Evolutionary conservation across 108 stramenopile genomes (phyloP).

Genomic region (Epipyxis sp.): DNA sequence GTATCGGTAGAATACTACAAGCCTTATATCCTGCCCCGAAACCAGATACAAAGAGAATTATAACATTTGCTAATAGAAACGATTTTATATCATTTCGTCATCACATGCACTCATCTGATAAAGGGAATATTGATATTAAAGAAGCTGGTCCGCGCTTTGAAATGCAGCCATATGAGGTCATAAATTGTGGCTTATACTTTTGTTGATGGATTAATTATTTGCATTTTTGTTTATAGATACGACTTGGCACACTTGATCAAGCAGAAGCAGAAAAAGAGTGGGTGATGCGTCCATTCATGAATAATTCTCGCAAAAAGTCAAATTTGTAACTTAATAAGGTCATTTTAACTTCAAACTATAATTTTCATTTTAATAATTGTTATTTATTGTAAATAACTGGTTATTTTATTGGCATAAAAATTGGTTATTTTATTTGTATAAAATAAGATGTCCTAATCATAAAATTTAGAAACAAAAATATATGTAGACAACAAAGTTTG

Average conservation of each 20-base stretch:
- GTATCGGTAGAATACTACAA: conserved; percentile 86
- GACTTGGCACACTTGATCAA: conserved; percentile 85
- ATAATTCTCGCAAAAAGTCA: conserved; percentile 83
- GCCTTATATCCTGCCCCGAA: conserved; percentile 92
- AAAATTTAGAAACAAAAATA: too few relatives aligned
- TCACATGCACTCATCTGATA: conserved; percentile 73
- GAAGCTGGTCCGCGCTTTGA: conserved; percentile 99
- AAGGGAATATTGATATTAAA: conserved; percentile 76
- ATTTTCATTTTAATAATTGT: too few relatives aligned
- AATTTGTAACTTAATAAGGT: too few relatives aligned
- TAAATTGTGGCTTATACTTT: conserved; percentile 21
- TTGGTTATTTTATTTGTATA: too few relatives aligned
- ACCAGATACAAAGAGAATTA: conserved; percentile 73
- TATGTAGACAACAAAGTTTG: too few relatives aligned
- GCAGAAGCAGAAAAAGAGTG: conserved; percentile 95
- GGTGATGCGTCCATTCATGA: conserved; percentile 93
- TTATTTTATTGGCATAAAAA: too few relatives aligned
- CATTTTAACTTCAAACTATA: too few relatives aligned
- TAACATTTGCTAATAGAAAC: conserved; percentile 87
- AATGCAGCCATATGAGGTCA: conserved; percentile 90
- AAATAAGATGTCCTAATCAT: too few relatives aligned
- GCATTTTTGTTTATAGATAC: background rate
- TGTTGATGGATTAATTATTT: background rate
- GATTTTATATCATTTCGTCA: conserved; percentile 97
- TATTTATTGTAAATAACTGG: too few relatives aligned